Base-by-base conservation (phyloP, 148 eudicot species). In the Cornus kousa region DNA sequence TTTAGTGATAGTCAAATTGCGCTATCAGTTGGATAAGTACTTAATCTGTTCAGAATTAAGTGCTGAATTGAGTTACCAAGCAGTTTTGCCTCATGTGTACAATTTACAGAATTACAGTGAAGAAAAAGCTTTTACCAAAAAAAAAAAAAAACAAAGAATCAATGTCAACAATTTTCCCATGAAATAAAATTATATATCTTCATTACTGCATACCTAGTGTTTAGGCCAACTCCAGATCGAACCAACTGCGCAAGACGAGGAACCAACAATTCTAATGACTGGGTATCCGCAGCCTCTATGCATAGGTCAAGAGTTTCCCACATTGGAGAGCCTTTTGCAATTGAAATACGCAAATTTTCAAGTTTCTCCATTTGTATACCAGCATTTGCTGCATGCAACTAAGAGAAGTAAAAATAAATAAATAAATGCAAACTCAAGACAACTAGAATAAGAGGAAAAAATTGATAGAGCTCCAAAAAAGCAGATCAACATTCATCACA, bases 301-400 rank as follows among this genome's bases (percentile, higher is more conserved):
- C 99, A 95, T 24, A 87, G 83, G 69, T 95, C 97, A 74, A 95
- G 97, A 68, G 99, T 93, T 90, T 95, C 97, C 99, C 99, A 95
- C 99, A 95, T 90, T 39, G 99, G 95, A 81, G 99, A 95, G 77
- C 94, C 90, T 91, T 91, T 95, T 74, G 99, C 99, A 75, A 87
- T 88, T 67, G 99, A 91, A 78, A 95, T 89, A 37, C 99, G 93
- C 78, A 95, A 82, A 81, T 90, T 93, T 74, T 95, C 99, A 75
- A 95, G 97, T 83, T 95, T 95, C 67, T 95, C 99, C 71, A 91
- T 83, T 73, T 95, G 94, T 88, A 95, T 87, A 67, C 99, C 99
- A 81, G 87, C 89, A 81, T 88, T 95, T 75, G 90, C 92, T 72
- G 99, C 99, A 86, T 95, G 99, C 87, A 90, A 79, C 97, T 95